Evolutionary conservation across 2,329 filamentous ascomycete genomes (phyloP).

Genomic region (Clonostachys sp.): DNA sequence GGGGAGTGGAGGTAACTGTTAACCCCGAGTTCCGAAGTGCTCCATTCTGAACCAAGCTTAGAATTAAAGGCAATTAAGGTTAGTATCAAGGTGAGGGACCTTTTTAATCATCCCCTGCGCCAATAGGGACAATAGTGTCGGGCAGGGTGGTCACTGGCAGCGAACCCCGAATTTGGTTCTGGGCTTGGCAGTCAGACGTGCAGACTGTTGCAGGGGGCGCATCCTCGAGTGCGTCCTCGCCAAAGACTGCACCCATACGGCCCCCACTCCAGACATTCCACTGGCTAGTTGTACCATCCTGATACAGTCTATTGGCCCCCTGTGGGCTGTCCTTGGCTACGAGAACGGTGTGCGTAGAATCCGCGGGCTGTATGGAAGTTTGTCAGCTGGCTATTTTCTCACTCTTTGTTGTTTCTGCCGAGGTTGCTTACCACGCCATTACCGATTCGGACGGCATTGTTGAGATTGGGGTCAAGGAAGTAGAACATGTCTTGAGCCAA

Average conservation of each 20-base stretch:
- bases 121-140: slow-evolving; percentile 2
- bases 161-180: slow-evolving; percentile 1
- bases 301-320: slow-evolving; percentile 2
- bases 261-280: slow-evolving; percentile 4
- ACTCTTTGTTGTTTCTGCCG: too few relatives aligned
- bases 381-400: too few relatives aligned
- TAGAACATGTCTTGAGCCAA: slow-evolving; percentile 1
- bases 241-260: slow-evolving; percentile 2
- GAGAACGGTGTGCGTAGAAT: background rate
- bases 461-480: slow-evolving; percentile 1
- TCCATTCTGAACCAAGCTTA: too few relatives aligned
- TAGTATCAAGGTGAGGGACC: too few relatives aligned
- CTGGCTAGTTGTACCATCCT: background rate
- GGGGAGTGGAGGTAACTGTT: too few relatives aligned
- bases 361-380: background rate
- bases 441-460: slow-evolving; percentile 1
- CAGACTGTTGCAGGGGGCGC: slow-evolving; percentile 1
- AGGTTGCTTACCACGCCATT: slow-evolving; percentile 1
- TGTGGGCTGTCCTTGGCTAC: slow-evolving; percentile 1
- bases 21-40: too few relatives aligned
- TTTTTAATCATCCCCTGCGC: background rate
- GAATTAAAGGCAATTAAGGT: too few relatives aligned
- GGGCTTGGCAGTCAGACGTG: slow-evolving; percentile 2
- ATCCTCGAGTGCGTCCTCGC: slow-evolving; percentile 2
- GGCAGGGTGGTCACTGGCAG: background rate